Conservation (phyloP, 164 flowering plant genomes). For the Chimonanthus salicifolius region DNA sequence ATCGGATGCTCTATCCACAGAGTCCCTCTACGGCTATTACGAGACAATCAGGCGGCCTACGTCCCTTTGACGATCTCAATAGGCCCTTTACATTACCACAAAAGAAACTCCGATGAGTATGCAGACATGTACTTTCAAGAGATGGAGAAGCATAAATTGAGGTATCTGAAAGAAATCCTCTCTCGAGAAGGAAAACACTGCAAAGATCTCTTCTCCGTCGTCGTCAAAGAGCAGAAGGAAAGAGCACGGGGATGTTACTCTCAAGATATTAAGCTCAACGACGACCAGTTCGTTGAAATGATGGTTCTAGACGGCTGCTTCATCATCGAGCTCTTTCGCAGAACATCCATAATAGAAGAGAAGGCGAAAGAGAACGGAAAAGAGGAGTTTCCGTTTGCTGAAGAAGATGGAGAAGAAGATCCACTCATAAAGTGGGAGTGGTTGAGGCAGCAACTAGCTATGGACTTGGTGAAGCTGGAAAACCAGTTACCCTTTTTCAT, state of each 20-base stretch:
- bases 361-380: background rate
- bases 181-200: background rate
- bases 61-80: background rate
- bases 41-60: background rate
- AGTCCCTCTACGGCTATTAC: background rate
- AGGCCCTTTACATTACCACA: background rate
- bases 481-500: conserved; percentile 3
- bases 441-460: background rate
- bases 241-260: conserved; percentile 41
- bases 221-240: conserved; percentile 1
- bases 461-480: background rate
- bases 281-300: conserved; percentile 21
- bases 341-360: conserved; percentile 29
- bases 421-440: background rate
- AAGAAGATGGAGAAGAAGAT: conserved; percentile 1
- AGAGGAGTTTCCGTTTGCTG: conserved; percentile 12
- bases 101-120: background rate
- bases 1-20: background rate
- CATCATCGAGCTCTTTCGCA: conserved; percentile 12
- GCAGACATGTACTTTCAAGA: background rate
- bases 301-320: conserved; percentile 4
- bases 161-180: background rate
- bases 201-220: background rate
- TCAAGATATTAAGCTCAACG: conserved; percentile 25
- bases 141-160: conserved; percentile 5